Evolutionary conservation across 1,284 basidiomycete genomes (phyloP).

Genomic region (Apiotrichum siamense): DNA sequence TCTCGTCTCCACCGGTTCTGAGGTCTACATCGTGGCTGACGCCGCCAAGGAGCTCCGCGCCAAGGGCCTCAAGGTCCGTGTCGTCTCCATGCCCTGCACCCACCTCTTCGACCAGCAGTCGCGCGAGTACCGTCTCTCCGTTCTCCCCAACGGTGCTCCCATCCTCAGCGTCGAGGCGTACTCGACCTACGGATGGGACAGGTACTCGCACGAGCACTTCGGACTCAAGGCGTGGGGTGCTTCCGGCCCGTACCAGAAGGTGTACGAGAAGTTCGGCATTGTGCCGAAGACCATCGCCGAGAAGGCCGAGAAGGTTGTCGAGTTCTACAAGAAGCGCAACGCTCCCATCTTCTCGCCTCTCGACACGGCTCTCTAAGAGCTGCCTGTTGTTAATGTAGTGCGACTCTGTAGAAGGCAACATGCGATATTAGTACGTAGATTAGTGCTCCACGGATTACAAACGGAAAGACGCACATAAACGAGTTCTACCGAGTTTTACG

Average conservation of each 20-base stretch:
- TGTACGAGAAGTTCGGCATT: constrained; percentile 65
- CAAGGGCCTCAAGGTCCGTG: constrained; percentile 70
- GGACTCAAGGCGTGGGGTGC: constrained; percentile 77
- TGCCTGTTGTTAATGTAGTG: too few relatives aligned
- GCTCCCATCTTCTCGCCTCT: constrained; percentile 70
- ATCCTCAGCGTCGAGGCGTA: constrained; percentile 84
- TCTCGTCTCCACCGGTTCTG: constrained; percentile 80
- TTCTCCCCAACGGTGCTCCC: constrained; percentile 80
- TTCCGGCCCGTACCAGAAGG: constrained; percentile 81
- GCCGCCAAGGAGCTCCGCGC: constrained; percentile 70
- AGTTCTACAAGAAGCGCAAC: constrained; percentile 78
- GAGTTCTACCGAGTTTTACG: too few relatives aligned
- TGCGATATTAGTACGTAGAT: too few relatives aligned
- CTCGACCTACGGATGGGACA: constrained; percentile 70
- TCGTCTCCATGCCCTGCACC: constrained; percentile 87
- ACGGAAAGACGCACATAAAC: too few relatives aligned
- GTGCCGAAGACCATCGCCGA: constrained; percentile 67
- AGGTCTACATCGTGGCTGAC: constrained; percentile 69
- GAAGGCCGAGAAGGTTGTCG: constrained; percentile 76
- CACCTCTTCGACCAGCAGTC: constrained; percentile 77
- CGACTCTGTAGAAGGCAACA: too few relatives aligned
- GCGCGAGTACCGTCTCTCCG: constrained; percentile 70
- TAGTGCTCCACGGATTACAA: too few relatives aligned
- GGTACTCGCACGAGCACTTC: constrained; percentile 81
- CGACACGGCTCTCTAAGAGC: constrained; percentile 51